Evolutionary conservation across 2,329 filamentous ascomycete genomes (phyloP).

Genomic region (Cladosporium austrohemisphaericum): DNA sequence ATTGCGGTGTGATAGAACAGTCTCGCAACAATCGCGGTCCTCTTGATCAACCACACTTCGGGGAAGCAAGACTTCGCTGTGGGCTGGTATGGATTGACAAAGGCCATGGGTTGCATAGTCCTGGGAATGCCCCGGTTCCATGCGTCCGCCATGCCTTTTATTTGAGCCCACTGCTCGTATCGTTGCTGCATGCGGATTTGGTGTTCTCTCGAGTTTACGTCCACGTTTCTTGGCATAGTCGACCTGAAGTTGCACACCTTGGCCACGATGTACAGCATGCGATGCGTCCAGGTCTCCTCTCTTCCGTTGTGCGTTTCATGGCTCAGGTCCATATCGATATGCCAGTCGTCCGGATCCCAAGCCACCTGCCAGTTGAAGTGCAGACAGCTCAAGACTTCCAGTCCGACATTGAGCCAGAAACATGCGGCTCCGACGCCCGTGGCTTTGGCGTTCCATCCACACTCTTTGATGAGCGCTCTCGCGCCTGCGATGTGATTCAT

Average conservation of each 20-base stretch:
- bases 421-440: conserved; percentile 79
- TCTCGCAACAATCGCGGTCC: conserved; percentile 73
- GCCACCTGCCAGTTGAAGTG: conserved; percentile 82
- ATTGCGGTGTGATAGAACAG: conserved; percentile 88
- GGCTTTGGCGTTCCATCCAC: conserved; percentile 78
- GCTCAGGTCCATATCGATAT: conserved; percentile 71
- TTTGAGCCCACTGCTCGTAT: conserved; percentile 70
- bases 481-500: conserved; percentile 89
- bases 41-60: conserved; percentile 83
- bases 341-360: conserved; percentile 90
- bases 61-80: conserved; percentile 73
- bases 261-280: conserved; percentile 82
- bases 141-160: conserved; percentile 77
- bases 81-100: conserved; percentile 65
- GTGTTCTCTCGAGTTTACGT: conserved; percentile 59
- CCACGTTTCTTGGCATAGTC: conserved; percentile 59
- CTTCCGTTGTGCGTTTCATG: conserved; percentile 56
- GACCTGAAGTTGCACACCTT: conserved; percentile 84
- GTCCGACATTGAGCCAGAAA: conserved; percentile 89
- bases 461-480: conserved; percentile 81
- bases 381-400: conserved; percentile 85
- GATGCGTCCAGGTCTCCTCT: conserved; percentile 83
- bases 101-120: conserved; percentile 83
- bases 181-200: conserved; percentile 61
- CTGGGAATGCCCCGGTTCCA: conserved; percentile 78